Evolutionary conservation across 2,329 filamentous ascomycete species (phyloP), one percentile per base, ranked within the genome.

Genomic region (Phaeosphaeriaceae sp.): DNA sequence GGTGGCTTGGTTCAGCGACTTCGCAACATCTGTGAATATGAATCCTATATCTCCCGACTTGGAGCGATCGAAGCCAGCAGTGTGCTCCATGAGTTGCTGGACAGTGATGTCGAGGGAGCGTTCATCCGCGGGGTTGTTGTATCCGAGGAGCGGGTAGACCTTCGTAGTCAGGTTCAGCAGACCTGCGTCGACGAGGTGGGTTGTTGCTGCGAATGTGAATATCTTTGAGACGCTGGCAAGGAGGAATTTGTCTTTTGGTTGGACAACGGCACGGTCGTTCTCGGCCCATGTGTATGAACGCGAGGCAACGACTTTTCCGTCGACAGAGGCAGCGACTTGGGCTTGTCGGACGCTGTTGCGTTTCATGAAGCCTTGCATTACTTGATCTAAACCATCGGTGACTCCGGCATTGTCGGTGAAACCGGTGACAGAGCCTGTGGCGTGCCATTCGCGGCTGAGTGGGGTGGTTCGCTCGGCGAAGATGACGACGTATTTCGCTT

Each of bases 281-380:
- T 66, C 63, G 11, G 59, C 56, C 54, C 56, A 59, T 23, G 61
- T 66, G 48, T 48, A 66, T 6, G 52, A 56, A 12, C 55, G 60
- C 8, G 58, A 51, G 7, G 52, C 53, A 13, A 63, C 15, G 15
- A 60, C 18, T 9, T 42, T 57, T n/a, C 63, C 60, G 18, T 66
- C 58, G 29, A 47, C 16, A 1, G 56, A 54, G 20, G 56, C 50
- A 20, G 63, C 52, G 21, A 66, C 50, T 47, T 66, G 63, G 2
- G 60, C 60, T 48, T 66, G 63, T 12, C 61, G 52, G 17, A 66
- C 52, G 28, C 60, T 54, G 42, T 45, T 56, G 3, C 23, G 36
- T 23, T 48, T 46, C 60, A 66, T 66, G 45, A 61, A 66, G 3
- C 36, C 34, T n/a, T 50, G 42, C 47, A 64, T 57, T 6, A 52